Conservation (phyloP, 805 yeast species). For the Citeromyces matritensis region DNA sequence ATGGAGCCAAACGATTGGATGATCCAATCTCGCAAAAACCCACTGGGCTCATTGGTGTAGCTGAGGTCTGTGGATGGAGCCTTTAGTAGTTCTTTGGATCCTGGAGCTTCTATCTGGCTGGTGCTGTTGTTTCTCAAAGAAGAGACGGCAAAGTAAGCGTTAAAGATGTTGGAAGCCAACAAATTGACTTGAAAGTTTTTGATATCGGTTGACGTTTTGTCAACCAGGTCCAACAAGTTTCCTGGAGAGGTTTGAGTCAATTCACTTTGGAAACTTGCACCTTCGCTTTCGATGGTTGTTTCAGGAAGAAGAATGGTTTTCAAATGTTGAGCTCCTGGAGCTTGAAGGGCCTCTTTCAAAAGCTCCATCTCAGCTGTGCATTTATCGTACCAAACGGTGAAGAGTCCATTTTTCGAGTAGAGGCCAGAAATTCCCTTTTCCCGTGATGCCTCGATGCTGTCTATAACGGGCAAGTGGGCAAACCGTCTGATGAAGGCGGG, state of each 20-base stretch:
- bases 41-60: conserved; percentile 15
- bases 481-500: too few species aligned
- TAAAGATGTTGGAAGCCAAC: conserved; percentile 18
- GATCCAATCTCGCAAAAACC: conserved; percentile 27
- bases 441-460: conserved; percentile 9
- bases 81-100: conserved; percentile 19
- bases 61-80: conserved; percentile 21
- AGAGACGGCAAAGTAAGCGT: conserved; percentile 19
- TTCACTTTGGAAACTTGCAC: too few species aligned
- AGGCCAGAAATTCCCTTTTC: conserved; percentile 31
- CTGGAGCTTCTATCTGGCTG: conserved; percentile 8
- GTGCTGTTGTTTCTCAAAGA: conserved; percentile 9
- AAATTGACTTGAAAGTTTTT: too few species aligned
- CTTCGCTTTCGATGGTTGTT: too few species aligned
- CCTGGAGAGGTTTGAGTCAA: too few species aligned
- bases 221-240: too few species aligned
- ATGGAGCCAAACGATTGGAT: conserved; percentile 58
- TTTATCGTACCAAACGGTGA: conserved; percentile 34
- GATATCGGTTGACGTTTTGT: too few species aligned
- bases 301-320: too few species aligned
- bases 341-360: conserved; percentile 9
- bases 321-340: too few species aligned
- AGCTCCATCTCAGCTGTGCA: conserved; percentile 17
- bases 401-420: conserved; percentile 27
- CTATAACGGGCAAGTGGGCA: conserved; percentile 2